These are phyloP conservation scores for Xylariaceae sp. DNA, from an alignment of 2,329 filamentous ascomycete genomes.

Conservation along the genomic window DNA sequence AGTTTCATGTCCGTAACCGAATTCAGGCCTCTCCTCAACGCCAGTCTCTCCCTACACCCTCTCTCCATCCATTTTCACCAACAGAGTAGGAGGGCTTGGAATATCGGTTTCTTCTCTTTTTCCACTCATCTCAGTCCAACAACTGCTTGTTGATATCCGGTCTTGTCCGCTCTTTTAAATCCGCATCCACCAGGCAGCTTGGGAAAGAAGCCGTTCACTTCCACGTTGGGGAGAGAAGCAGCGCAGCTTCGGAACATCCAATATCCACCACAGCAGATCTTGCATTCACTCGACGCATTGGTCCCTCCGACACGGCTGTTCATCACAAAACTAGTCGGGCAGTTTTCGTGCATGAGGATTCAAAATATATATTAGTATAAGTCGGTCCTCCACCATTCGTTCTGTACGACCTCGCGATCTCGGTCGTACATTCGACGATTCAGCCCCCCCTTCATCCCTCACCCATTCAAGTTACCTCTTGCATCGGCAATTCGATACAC, in stretches of 20 bases:
- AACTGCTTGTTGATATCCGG: slow-evolving; percentile 5
- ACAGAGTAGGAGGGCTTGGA: slow-evolving; percentile 8
- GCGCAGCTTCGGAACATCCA: too few relatives aligned
- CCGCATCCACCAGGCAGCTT: slow-evolving; percentile 6
- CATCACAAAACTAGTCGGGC: too few relatives aligned
- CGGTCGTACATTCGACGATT: slow-evolving; percentile 4
- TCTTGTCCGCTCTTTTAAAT: slow-evolving; percentile 1
- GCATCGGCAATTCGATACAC: slow-evolving; percentile 1
- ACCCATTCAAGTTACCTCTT: not conserved
- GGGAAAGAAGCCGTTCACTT: slow-evolving; percentile 14
- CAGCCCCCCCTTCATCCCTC: slow-evolving; percentile 12
- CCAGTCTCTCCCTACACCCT: slow-evolving; percentile 13
- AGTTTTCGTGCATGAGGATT: too few relatives aligned
- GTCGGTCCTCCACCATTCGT: too few relatives aligned
- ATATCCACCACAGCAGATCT: too few relatives aligned
- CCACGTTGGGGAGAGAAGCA: slow-evolving; percentile 20
- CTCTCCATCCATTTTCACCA: slow-evolving; percentile 8
- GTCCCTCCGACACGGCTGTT: too few relatives aligned
- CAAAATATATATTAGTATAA: too few relatives aligned
- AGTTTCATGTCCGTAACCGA: slow-evolving; percentile 19
- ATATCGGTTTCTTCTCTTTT: slow-evolving; percentile 4
- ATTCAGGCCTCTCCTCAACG: slow-evolving; percentile 18
- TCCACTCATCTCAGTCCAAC: slow-evolving; percentile 2
- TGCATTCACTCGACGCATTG: too few relatives aligned
- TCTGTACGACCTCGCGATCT: slow-evolving; percentile 9